These are phyloP conservation scores for Emergomyces orientalis DNA, from an alignment of 2,329 filamentous ascomycete species.

Conservation along the genomic window DNA sequence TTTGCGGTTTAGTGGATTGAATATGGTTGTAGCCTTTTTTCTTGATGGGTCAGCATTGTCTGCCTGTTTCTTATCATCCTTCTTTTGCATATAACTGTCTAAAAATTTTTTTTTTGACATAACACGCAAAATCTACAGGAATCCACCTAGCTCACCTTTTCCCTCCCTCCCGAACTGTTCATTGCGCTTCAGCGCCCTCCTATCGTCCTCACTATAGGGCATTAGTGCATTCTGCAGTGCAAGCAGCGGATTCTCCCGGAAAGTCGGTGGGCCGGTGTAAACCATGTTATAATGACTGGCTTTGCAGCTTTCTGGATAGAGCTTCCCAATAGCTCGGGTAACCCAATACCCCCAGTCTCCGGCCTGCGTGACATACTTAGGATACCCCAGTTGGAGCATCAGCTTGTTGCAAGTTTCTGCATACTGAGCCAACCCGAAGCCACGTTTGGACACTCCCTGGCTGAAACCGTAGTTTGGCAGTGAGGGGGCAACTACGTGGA, in stretches of 20 bases:
- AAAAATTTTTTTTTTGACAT: neutral
- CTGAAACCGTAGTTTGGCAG: constrained; percentile 51
- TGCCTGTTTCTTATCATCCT: neutral
- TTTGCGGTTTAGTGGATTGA: constrained; percentile 63
- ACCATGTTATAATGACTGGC: constrained; percentile 56
- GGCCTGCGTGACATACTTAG: constrained; percentile 44
- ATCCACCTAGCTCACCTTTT: constrained; percentile 6
- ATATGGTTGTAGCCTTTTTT: constrained; percentile 46
- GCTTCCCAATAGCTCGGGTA: constrained; percentile 50
- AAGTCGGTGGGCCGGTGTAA: constrained; percentile 42
- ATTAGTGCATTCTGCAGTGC: constrained; percentile 45
- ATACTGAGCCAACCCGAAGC: constrained; percentile 52
- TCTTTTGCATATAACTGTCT: neutral
- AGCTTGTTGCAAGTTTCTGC: constrained; percentile 57
- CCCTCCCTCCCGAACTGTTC: constrained; percentile 52
- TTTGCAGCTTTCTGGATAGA: constrained; percentile 49
- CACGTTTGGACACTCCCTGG: constrained; percentile 34
- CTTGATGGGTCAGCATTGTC: neutral
- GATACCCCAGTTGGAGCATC: constrained; percentile 59
- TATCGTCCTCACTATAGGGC: constrained; percentile 46
- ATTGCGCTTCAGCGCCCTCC: constrained; percentile 43
- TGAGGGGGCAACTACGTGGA: constrained; percentile 46
- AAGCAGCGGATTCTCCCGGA: constrained; percentile 43
- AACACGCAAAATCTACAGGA: neutral
- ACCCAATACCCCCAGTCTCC: constrained; percentile 63